Evolutionary conservation across 192 early-diverging fungal genomes (phyloP), one percentile per base, ranked within the genome.

Genomic region (Coemansia sp.): DNA sequence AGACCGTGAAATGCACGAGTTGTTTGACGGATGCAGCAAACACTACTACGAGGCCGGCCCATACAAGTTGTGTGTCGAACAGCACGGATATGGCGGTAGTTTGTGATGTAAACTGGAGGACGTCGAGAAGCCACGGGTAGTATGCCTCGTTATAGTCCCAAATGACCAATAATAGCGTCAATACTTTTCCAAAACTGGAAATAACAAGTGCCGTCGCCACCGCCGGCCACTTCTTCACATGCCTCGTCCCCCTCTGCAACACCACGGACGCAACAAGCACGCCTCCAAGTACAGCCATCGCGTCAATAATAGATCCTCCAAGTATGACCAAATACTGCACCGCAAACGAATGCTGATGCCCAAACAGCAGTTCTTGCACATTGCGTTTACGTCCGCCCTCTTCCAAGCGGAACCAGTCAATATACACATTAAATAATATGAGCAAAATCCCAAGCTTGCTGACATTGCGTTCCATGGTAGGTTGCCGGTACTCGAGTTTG

Each of bases 381-480:
- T 60, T 63, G 14, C 78, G 68, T 48, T 72, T 67, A 23, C 83
- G 78, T 6, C 78, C 78, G 56, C 85, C 83, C 61, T 87, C 84
- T 59, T 96, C 92, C 11, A 96, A 63, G n/a, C 87, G 84, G 81
- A 90, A 92, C 93, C 92, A 96, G 67, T 93, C 93, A 56, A 93
- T 90, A 68, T 93, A 94, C 50, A 96, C 94, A 81, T 92, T 93
- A 68, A 96, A 96, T 12, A 96, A 71, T 20, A 93, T 81, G 40
- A 96, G 70, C 7, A 96, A 83, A 4, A 96, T 72, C 5, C 86
- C 87, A 31, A 96, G 81, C 56, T 92, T 91, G 58, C 82, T 65
- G 11, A 92, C 84, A 60, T 86, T 86, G 50, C 73, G 81, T 84
- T 94, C 64, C 28, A 78, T 64, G 14, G 40, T 46, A 10, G 62